Evolutionary conservation across 1,284 basidiomycete genomes (phyloP), one percentile per base, ranked within the genome.

Genomic region (Fomitopsis betulina): DNA sequence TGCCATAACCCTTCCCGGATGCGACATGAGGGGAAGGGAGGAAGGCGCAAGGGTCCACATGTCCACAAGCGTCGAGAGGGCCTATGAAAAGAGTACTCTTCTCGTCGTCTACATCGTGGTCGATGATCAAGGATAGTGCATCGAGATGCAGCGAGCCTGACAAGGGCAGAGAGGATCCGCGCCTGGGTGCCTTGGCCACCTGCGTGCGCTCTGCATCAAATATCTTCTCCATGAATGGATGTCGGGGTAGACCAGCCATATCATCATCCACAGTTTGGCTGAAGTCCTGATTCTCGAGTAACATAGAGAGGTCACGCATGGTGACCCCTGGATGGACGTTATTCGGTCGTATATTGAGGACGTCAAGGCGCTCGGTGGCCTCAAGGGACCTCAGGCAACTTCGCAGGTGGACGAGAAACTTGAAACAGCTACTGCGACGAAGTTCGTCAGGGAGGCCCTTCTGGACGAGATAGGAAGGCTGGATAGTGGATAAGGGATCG

Each of bases 391-490:
- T 77, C 37, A 87, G 70, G 65, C 81, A 80, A 62, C 81, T 78
- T 12, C 91, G 86, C 37, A 92, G 76, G 66, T 91, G 84, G 59
- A 88, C 85, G 27, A 93, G 72, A 56, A 92, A 83, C 61, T 84
- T 86, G 75, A 91, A 90, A 3, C 77, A 75, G 1, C 78, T 72
- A 62, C 89, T 83, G 25, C 80, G 81, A 30, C 91, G 86, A 45
- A 92, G 67, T 42, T 76, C 69, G 54, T 85, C 80, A 3, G 90
- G 88, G 12, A 78, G 73, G 3, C 89, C 91, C 54, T 76, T 79
- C 68, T 91, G 91, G 30, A 93, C 81, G 40, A 93, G 78, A 67
- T 86, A 91, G 1, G 90, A 91, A 3, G 90, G 89, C 54, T 90
- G 91, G 47, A 84, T 90, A 45, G 86, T 85, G 23, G 91, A 91